These are phyloP conservation scores for Saccharomycopsis vini DNA, from an alignment of 805 yeast genomes.

Conservation along the genomic window DNA sequence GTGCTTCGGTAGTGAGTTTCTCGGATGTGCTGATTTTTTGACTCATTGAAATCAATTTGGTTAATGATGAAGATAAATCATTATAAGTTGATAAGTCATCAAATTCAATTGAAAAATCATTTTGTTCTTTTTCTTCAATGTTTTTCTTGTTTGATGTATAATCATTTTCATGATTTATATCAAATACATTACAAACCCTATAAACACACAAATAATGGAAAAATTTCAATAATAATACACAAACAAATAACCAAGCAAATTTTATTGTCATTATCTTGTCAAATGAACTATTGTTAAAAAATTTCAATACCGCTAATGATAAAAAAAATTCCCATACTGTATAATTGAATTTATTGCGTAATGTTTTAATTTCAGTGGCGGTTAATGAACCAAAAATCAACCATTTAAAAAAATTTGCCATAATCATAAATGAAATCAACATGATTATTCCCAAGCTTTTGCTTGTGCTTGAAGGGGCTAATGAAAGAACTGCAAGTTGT, in stretches of 20 bases:
- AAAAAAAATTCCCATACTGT: conserved; percentile 17
- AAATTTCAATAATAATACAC: conserved; percentile 16
- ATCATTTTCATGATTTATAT: neutral
- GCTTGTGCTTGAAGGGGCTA: too few species aligned
- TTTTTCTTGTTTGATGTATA: neutral
- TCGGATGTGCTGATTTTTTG: neutral
- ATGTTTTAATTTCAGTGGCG: conserved; percentile 7
- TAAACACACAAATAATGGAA: conserved; percentile 18
- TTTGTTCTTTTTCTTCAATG: neutral
- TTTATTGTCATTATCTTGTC: conserved; percentile 2
- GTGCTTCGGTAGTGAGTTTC: neutral
- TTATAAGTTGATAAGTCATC: conserved; percentile 16
- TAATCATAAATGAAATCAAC: conserved; percentile 1
- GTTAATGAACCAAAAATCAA: conserved; percentile 16
- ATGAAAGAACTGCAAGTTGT: too few species aligned
- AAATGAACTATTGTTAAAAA: neutral
- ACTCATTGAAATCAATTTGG: neutral
- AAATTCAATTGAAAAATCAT: conserved; percentile 5
- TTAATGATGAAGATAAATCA: neutral
- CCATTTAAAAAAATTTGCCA: conserved; percentile 13
- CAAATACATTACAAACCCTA: conserved; percentile 16
- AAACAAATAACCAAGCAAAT: conserved; percentile 12
- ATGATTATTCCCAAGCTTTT: too few species aligned
- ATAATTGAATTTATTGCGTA: conserved; percentile 12
- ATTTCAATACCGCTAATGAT: conserved; percentile 11